Conservation (phyloP, 805 yeast genomes). For the Vanderwaltozyma polyspora region DNA sequence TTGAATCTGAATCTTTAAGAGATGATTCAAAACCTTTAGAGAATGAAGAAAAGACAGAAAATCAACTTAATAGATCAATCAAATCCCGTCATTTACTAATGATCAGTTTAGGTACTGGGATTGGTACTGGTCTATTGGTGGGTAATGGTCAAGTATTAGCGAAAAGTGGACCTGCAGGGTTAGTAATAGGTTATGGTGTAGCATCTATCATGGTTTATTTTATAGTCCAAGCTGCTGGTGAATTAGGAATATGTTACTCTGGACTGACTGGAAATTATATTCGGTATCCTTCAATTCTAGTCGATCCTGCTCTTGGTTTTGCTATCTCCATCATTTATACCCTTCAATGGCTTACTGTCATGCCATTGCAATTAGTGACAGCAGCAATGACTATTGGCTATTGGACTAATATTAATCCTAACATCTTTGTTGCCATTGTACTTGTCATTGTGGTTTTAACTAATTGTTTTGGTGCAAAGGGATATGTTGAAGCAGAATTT, state of each 20-base stretch:
- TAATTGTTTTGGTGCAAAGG: slow-evolving; percentile 40
- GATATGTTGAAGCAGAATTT: slow-evolving; percentile 47
- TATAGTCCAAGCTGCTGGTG: slow-evolving; percentile 50
- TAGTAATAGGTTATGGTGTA: slow-evolving; percentile 43
- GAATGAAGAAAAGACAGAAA: too few species aligned
- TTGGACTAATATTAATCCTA: slow-evolving; percentile 29
- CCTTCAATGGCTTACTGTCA: slow-evolving; percentile 42
- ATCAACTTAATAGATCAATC: too few species aligned
- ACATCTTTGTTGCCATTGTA: slow-evolving; percentile 20
- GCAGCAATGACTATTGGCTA: slow-evolving; percentile 41
- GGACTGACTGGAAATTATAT: slow-evolving; percentile 52
- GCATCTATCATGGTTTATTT: slow-evolving; percentile 46
- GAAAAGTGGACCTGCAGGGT: slow-evolving; percentile 35
- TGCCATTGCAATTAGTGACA: slow-evolving; percentile 46
- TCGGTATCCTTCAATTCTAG: slow-evolving; percentile 40
- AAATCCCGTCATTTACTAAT: slow-evolving; percentile 9
- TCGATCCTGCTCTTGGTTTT: slow-evolving; percentile 50
- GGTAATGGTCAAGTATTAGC: slow-evolving; percentile 39
- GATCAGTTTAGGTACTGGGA: slow-evolving; percentile 68
- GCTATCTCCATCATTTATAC: slow-evolving; percentile 52
- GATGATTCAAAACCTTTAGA: too few species aligned
- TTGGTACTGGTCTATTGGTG: slow-evolving; percentile 61
- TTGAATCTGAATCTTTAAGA: too few species aligned
- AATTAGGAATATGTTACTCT: slow-evolving; percentile 46
- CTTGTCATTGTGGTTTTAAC: slow-evolving; percentile 31